Percentiles rank a stretch among this genome's conserved stretches.
These are phyloP conservation scores for Oryza brachyantha DNA, from an alignment of 176 grass and related monocot genomes.

Conservation along the genomic window DNA sequence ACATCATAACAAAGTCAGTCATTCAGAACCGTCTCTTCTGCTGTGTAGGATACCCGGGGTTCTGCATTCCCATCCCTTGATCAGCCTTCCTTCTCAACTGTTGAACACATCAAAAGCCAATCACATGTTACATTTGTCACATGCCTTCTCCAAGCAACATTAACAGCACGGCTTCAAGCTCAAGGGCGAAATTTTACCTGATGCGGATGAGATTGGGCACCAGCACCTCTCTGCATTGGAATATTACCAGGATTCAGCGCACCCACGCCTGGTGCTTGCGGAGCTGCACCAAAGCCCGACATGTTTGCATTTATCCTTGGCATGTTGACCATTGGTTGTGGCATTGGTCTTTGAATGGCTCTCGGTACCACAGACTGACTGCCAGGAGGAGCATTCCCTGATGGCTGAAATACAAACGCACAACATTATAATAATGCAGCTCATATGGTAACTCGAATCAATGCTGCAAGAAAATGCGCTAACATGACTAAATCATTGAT, in stretches of 20 bases:
- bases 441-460: not conserved
- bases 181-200: slow-evolving; percentile 47
- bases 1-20: slow-evolving; percentile 14
- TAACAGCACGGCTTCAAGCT: not conserved
- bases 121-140: not conserved
- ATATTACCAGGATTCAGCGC: slow-evolving; percentile 74
- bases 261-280: slow-evolving; percentile 72
- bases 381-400: slow-evolving; percentile 65
- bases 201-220: slow-evolving; percentile 72
- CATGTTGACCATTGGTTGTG: slow-evolving; percentile 67
- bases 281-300: slow-evolving; percentile 60
- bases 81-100: slow-evolving; percentile 88
- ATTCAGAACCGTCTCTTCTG: slow-evolving; percentile 85
- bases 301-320: slow-evolving; percentile 63
- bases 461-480: slow-evolving; percentile 8
- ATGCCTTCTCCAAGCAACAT: not conserved
- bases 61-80: slow-evolving; percentile 82
- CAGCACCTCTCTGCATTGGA: slow-evolving; percentile 73
- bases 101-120: not conserved
- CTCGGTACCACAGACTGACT: slow-evolving; percentile 54
- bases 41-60: slow-evolving; percentile 79
- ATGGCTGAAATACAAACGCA: slow-evolving; percentile 49
- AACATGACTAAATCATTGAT: not conserved
- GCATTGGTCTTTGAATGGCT: slow-evolving; percentile 73
- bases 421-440: not conserved